Percentiles rank a stretch among this genome's conserved stretches.
Conservation (phyloP, 2,329 filamentous ascomycete genomes). For the Periconia sp. region DNA sequence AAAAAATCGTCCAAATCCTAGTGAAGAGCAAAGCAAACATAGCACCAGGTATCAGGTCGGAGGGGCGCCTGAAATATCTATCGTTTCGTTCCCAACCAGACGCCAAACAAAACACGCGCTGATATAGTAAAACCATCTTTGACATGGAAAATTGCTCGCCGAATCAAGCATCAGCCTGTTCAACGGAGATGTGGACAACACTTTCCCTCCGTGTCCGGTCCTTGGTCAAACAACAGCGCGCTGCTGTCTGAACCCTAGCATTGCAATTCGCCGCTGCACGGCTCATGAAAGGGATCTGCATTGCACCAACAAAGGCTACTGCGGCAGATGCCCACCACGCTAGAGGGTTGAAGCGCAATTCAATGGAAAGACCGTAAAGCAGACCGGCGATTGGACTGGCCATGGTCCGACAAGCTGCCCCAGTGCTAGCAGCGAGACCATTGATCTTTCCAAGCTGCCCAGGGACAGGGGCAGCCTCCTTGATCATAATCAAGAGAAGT, state of each 20-base stretch:
- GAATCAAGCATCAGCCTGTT: conserved; percentile 15
- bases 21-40: too few species aligned
- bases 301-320: conserved; percentile 57
- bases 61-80: too few species aligned
- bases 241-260: conserved; percentile 26
- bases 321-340: conserved; percentile 64
- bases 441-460: conserved; percentile 70
- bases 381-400: conserved; percentile 69
- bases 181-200: conserved; percentile 28
- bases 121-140: too few species aligned
- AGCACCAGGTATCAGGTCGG: too few species aligned
- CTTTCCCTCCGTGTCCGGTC: conserved; percentile 15
- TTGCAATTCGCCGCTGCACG: conserved; percentile 46
- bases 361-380: conserved; percentile 64
- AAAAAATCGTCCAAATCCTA: too few species aligned
- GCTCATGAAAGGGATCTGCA: conserved; percentile 60
- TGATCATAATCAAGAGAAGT: conserved; percentile 69
- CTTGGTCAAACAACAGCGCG: conserved; percentile 22
- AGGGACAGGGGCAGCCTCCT: conserved; percentile 67
- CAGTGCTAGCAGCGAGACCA: conserved; percentile 69
- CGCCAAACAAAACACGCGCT: too few species aligned
- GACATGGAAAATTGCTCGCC: too few species aligned
- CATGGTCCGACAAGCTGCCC: conserved; percentile 70
- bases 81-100: too few species aligned
- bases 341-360: conserved; percentile 60